These are phyloP conservation scores for Naganishia vishniacii DNA, from an alignment of 768 basidiomycete genomes.

Conservation along the genomic window DNA sequence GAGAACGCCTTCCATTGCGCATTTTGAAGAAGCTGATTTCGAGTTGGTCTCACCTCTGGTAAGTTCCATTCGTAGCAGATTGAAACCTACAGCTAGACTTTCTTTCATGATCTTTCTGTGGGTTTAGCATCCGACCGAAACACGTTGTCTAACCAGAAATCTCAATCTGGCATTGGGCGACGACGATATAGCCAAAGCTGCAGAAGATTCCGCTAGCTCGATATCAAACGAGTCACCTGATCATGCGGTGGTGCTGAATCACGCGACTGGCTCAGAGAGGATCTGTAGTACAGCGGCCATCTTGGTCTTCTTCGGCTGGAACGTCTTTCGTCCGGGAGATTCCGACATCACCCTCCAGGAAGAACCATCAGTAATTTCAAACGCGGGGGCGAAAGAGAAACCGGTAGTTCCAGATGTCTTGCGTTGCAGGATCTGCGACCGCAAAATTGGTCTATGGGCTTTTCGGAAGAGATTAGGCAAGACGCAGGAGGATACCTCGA, in stretches of 20 bases:
- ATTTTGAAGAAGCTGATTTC: conserved; percentile 17
- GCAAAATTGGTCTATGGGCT: conserved; percentile 11
- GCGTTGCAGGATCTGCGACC: conserved; percentile 14
- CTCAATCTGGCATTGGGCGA: not conserved
- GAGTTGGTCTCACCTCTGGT: conserved; percentile 14
- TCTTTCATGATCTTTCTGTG: not conserved
- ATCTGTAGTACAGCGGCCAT: conserved; percentile 7
- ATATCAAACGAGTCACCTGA: not conserved
- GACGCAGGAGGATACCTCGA: not conserved
- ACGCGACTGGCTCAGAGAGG: not conserved
- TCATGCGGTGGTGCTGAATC: not conserved
- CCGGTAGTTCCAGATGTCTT: conserved; percentile 1
- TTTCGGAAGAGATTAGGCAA: not conserved
- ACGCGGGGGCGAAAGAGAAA: not conserved
- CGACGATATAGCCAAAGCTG: not conserved
- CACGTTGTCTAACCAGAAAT: not conserved
- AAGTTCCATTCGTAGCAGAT: not conserved
- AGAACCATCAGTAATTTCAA: not conserved
- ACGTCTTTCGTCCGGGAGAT: not conserved
- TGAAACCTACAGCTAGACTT: not conserved
- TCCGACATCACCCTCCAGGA: too few species aligned
- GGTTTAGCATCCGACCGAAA: not conserved
- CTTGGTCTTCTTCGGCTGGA: conserved; percentile 15
- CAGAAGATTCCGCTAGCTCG: not conserved
- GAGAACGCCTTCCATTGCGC: not conserved